Evolutionary conservation across 345 rosid species (phyloP).

Genomic region (Murraya paniculata): DNA sequence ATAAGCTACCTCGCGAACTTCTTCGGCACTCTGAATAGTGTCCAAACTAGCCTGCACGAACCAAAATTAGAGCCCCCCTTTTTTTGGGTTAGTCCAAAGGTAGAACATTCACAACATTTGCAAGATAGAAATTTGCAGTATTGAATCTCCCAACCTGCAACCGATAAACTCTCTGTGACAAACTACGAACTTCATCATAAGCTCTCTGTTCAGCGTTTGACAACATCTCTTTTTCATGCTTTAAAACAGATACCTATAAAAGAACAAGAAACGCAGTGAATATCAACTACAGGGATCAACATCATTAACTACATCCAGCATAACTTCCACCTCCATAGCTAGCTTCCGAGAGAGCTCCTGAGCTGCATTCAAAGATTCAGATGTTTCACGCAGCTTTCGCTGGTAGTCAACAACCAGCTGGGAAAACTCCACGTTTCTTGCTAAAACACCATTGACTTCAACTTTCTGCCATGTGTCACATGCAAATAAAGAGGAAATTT

Average conservation of each 20-base stretch:
- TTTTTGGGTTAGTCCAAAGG: not conserved
- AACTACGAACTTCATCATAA: constrained; percentile 73
- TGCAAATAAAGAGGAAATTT: not conserved
- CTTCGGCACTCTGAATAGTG: constrained; percentile 80
- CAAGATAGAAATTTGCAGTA: constrained; percentile 2
- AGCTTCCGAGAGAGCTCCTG: constrained; percentile 81
- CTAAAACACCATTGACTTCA: constrained; percentile 56
- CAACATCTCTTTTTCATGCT: constrained; percentile 73
- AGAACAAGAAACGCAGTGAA: constrained; percentile 18
- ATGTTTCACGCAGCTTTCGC: constrained; percentile 73
- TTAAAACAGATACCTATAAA: constrained; percentile 63
- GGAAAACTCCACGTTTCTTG: constrained; percentile 88
- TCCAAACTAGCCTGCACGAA: constrained; percentile 79
- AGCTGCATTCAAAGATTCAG: constrained; percentile 62
- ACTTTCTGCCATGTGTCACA: constrained; percentile 47
- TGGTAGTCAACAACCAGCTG: constrained; percentile 79
- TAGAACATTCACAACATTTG: not conserved
- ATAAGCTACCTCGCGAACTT: constrained; percentile 75
- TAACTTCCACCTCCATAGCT: constrained; percentile 65
- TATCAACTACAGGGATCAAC: constrained; percentile 6
- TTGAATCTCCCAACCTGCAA: constrained; percentile 57
- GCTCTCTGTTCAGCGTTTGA: constrained; percentile 92
- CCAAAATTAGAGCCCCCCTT: constrained; percentile 17
- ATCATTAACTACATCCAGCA: constrained; percentile 1
- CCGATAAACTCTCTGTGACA: constrained; percentile 78